Conservation (phyloP, 2,329 filamentous ascomycete genomes). For the Xylaria hypoxylon region DNA sequence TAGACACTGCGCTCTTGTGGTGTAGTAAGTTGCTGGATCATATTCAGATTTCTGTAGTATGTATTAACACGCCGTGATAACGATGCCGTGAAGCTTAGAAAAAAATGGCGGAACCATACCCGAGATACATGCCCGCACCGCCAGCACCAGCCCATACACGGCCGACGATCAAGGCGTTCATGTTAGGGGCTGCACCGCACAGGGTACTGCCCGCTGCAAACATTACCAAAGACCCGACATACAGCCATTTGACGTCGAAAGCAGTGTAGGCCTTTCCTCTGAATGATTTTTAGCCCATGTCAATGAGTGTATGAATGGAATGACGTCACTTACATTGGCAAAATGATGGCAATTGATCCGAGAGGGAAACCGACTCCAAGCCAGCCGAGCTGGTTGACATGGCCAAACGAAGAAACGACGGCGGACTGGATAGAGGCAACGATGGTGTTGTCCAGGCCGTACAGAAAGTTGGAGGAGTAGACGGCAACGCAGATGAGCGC, state of each 20-base stretch:
- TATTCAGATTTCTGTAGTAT: no score
- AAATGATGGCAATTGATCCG: conserved; percentile 53
- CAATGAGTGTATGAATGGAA: no score
- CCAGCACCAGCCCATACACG: conserved; percentile 28
- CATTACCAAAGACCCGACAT: conserved; percentile 34
- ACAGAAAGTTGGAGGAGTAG: conserved; percentile 45
- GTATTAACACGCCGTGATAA: no score
- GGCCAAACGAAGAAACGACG: conserved; percentile 52
- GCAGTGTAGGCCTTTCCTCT: conserved; percentile 34
- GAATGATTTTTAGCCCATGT: no score
- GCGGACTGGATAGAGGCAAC: conserved; percentile 58
- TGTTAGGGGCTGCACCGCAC: conserved; percentile 49
- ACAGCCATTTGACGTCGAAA: conserved; percentile 58
- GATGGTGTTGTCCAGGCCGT: conserved; percentile 58
- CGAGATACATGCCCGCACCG: conserved; percentile 43
- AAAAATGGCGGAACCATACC: conserved; percentile 15
- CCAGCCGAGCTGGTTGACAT: conserved; percentile 55
- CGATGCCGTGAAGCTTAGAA: no score
- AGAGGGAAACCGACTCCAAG: conserved; percentile 54
- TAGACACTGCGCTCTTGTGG: conserved; percentile 45
- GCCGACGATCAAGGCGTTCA: conserved; percentile 45
- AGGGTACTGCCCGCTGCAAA: conserved; percentile 50
- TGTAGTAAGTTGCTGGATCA: not conserved
- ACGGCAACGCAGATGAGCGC: conserved; percentile 36
- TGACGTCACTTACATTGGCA: conserved; percentile 36